Conservation (phyloP, 179 eudicot species). For the Beta lomatogona region DNA sequence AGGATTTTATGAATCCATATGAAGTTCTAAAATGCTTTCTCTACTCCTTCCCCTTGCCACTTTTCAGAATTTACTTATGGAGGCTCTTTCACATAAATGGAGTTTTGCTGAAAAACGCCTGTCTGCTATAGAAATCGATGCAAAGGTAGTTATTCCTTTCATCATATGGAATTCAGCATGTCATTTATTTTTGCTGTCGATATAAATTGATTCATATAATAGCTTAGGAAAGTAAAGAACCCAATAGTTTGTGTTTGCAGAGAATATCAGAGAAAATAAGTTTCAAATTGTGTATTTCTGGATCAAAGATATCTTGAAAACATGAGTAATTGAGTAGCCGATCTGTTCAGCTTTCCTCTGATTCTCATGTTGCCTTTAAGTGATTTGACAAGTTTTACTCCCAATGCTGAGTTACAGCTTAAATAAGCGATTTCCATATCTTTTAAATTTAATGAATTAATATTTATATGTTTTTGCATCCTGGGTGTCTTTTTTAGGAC, state of each 20-base stretch:
- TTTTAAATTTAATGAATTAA: neutral
- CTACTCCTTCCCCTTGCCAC: neutral
- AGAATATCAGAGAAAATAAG: neutral
- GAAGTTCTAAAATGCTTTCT: too few species aligned
- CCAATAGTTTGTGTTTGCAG: neutral
- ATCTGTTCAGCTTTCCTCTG: neutral
- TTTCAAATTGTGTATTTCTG: neutral
- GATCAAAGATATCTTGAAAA: neutral
- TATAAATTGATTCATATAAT: neutral
- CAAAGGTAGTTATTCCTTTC: conserved; percentile 54
- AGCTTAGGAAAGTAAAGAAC: neutral
- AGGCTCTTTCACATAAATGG: conserved; percentile 68
- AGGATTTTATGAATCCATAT: neutral
- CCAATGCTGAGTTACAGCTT: neutral
- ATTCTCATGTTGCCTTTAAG: neutral
- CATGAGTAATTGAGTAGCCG: neutral
- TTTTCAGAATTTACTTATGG: conserved; percentile 66
- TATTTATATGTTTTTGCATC: neutral
- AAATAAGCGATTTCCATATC: neutral
- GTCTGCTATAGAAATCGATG: conserved; percentile 67
- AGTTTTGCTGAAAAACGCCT: conserved; percentile 62
- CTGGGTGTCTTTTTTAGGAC: neutral
- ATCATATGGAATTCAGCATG: neutral
- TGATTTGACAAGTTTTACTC: neutral
- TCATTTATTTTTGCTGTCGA: neutral